Percentiles rank a stretch among this genome's conserved stretches.
These are phyloP conservation scores for Lathyrus tuberosus DNA, from an alignment of 306 rosid genomes.

Conservation along the genomic window DNA sequence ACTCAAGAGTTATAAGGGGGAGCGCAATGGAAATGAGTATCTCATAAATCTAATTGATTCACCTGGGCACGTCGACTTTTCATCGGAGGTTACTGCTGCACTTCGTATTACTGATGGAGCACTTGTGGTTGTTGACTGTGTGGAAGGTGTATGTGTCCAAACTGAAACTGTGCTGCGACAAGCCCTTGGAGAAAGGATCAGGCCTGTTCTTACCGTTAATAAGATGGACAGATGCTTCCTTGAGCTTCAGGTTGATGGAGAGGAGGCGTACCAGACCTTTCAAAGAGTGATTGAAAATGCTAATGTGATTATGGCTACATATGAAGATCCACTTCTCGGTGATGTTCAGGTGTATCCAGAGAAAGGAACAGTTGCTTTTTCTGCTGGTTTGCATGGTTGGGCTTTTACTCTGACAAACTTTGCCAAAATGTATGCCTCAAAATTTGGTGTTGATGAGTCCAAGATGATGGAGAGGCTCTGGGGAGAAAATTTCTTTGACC, in stretches of 20 bases:
- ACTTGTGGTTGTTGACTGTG: slow-evolving; percentile 88
- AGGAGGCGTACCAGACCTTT: slow-evolving; percentile 87
- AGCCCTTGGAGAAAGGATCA: slow-evolving; percentile 90
- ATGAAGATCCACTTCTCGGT: slow-evolving; percentile 90
- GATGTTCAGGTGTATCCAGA: slow-evolving; percentile 87
- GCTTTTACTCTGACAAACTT: slow-evolving; percentile 88
- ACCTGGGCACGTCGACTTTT: slow-evolving; percentile 90
- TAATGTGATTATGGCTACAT: slow-evolving; percentile 95
- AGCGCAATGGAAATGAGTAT: slow-evolving; percentile 78
- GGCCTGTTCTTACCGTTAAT: slow-evolving; percentile 86
- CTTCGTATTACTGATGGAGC: slow-evolving; percentile 96
- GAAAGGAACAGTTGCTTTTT: slow-evolving; percentile 94
- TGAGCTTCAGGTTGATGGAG: slow-evolving; percentile 96
- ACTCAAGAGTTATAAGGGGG: slow-evolving; percentile 68
- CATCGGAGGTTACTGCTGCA: slow-evolving; percentile 95
- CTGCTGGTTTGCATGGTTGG: slow-evolving; percentile 99
- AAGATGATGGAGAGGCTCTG: slow-evolving; percentile 74
- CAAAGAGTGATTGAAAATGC: slow-evolving; percentile 91
- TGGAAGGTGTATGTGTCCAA: slow-evolving; percentile 94
- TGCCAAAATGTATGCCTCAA: slow-evolving; percentile 93
- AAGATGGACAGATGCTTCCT: slow-evolving; percentile 99
- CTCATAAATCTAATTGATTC: slow-evolving; percentile 95
- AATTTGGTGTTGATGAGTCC: slow-evolving; percentile 82
- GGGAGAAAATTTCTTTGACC: slow-evolving; percentile 73
- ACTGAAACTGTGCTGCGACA: slow-evolving; percentile 92